Conservation (phyloP, 495 filamentous ascomycete genomes). For the Friedmanniomyces endolithicus region DNA sequence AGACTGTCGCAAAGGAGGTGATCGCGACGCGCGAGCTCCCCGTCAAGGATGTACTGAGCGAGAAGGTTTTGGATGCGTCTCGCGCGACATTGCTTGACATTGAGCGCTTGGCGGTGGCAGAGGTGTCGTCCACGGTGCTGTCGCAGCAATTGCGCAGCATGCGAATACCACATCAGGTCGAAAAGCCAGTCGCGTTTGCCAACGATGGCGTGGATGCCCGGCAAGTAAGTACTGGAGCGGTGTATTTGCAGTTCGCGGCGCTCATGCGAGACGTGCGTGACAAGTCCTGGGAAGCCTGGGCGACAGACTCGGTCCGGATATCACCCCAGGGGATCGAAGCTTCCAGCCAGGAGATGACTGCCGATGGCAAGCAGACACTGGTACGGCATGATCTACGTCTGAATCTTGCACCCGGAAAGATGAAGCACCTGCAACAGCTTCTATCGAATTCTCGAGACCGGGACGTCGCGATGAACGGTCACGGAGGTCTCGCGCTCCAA, state of each 20-base stretch:
- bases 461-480: constrained; percentile 46
- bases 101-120: constrained; percentile 6
- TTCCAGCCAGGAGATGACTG: not conserved
- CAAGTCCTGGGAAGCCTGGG: constrained; percentile 10
- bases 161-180: not conserved
- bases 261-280: constrained; percentile 5
- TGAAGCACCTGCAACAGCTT: constrained; percentile 7
- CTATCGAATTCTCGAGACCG: constrained; percentile 32
- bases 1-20: not conserved
- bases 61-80: not conserved
- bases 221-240: not conserved
- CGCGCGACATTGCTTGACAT: constrained; percentile 2
- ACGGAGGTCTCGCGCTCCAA: constrained; percentile 47
- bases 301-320: constrained; percentile 6
- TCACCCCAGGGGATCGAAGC: constrained; percentile 11
- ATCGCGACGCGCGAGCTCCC: not conserved
- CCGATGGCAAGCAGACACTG: not conserved
- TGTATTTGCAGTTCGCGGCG: constrained; percentile 7
- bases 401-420: not conserved
- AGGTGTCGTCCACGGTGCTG: constrained; percentile 4
- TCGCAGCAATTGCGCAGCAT: not conserved
- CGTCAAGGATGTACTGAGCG: not conserved
- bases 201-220: not conserved
- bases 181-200: not conserved
- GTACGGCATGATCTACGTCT: constrained; percentile 15